Conservation (phyloP, 768 basidiomycete species). For the Neoboletus brunneissimus region DNA sequence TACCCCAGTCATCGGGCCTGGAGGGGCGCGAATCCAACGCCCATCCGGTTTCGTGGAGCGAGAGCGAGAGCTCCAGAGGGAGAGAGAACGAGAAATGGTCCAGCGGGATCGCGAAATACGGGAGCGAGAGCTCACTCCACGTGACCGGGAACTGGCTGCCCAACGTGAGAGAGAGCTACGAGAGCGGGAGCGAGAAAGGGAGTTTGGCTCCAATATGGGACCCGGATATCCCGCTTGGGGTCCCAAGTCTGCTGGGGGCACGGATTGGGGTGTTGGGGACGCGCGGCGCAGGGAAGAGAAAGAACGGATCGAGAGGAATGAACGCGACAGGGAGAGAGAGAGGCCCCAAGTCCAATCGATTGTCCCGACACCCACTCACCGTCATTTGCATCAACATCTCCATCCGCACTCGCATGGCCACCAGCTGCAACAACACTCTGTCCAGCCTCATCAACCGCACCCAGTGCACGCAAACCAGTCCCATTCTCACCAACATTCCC, state of each 20-base stretch:
- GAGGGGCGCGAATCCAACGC: conserved; percentile 23
- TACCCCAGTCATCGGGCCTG: conserved; percentile 14
- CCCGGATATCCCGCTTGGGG: conserved; percentile 27
- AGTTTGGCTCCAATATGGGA: conserved; percentile 25
- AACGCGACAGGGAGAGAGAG: conserved; percentile 33
- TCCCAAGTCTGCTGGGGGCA: conserved; percentile 33
- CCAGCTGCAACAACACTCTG: conserved; percentile 27
- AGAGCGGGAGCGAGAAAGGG: conserved; percentile 20
- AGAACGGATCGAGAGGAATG: conserved; percentile 22
- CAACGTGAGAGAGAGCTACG: conserved; percentile 29
- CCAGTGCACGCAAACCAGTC: conserved; percentile 28
- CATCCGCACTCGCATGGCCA: conserved; percentile 36
- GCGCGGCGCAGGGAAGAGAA: conserved; percentile 37
- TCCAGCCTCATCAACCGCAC: conserved; percentile 27
- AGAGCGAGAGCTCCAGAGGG: conserved; percentile 21
- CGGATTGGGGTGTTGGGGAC: conserved; percentile 35
- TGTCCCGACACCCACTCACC: conserved; percentile 26
- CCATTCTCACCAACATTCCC: conserved; percentile 34
- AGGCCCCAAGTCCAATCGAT: conserved; percentile 25
- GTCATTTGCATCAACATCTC: conserved; percentile 33
- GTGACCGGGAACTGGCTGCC: conserved; percentile 20
- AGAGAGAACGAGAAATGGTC: conserved; percentile 27
- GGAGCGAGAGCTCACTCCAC: conserved; percentile 20
- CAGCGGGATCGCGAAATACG: conserved; percentile 30
- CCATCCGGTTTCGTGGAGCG: conserved; percentile 34